Evolutionary conservation across 2,329 filamentous ascomycete species (phyloP), one percentile per base, ranked within the genome.

Genomic region (Leptodontidium sp.): DNA sequence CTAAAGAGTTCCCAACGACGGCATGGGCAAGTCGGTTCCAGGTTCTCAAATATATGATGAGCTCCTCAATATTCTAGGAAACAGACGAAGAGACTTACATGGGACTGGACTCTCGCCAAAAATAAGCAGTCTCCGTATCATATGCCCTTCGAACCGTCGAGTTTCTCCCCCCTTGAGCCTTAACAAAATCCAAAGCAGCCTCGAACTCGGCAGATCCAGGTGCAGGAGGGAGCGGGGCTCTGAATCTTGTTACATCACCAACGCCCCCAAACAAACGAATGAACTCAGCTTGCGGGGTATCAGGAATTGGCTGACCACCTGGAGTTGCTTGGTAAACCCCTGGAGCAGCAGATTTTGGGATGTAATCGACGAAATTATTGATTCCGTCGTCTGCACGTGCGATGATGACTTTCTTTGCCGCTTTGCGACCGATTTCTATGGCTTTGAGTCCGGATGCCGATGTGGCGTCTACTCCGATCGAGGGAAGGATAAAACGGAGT

Each of bases 331-430:
- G 62, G n/a, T 64, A 64, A 3, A 64, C 50, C 4, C 62, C 62
- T 21, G 62, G 62, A 21, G n/a, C 14, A 43, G 62, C 40, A 29
- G 38, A n/a, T 6, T 45, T 45, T 2, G 38, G 38, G 15, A 55
- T 21, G 24, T 64, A 64, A 38, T 64, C 62, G 11, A 64, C 62
- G 21, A 64, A 64, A 32, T 57, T 53, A n/a, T 64, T 55, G 11
- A 53, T 24, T 12, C 32, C 62, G 26, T 64, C 62, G n/a, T 57
- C 38, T 15, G 62, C 49, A 29, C 62, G 49, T 21, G 62, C n/a
- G 5, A 17, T 12, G n/a, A 64, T 29, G 8, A 57, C 12, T 14
- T 57, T 26, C 21, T 26, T 26, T 24, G 62, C 62, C 40, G 62
- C 62, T 8, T 21, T 43, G 38, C 62, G 62, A 8, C 49, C 62